These are phyloP conservation scores for Clarireedia homoeocarpa DNA, from an alignment of 2,329 filamentous ascomycete species.

Conservation along the genomic window DNA sequence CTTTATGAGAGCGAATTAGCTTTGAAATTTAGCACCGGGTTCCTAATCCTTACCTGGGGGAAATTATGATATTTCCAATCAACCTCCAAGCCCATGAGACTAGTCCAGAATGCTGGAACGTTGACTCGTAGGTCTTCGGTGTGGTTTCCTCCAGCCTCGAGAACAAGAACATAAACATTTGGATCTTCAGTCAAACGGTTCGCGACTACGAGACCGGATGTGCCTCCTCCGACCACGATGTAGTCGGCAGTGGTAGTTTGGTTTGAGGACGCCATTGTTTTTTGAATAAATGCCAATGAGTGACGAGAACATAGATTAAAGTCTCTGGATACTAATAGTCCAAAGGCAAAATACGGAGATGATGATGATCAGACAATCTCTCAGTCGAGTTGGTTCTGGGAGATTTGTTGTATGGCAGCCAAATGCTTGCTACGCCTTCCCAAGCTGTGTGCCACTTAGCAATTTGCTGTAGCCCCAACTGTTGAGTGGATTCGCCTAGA, in stretches of 20 bases:
- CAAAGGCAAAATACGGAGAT: no score
- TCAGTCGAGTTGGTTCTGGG: no score
- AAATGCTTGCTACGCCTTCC: no score
- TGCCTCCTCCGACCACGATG: neutral
- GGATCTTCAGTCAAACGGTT: slow-evolving; percentile 21
- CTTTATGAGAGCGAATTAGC: neutral
- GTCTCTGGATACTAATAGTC: no score
- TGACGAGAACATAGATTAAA: no score
- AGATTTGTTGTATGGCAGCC: neutral
- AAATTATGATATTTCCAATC: slow-evolving; percentile 35
- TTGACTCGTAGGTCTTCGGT: slow-evolving; percentile 29
- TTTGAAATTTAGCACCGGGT: neutral
- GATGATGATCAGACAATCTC: no score
- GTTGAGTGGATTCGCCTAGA: no score
- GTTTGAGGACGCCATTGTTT: neutral
- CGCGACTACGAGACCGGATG: slow-evolving; percentile 27
- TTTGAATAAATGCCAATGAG: neutral
- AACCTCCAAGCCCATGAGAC: slow-evolving; percentile 28
- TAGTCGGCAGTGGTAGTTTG: neutral
- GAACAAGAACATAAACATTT: slow-evolving; percentile 33
- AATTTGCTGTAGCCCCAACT: no score
- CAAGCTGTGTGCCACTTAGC: no score
- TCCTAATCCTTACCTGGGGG: slow-evolving; percentile 28
- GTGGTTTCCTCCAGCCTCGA: slow-evolving; percentile 34
- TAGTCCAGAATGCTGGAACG: slow-evolving; percentile 21